Conservation (phyloP, 148 eudicot species). For the Pharnaceum exiguum region DNA sequence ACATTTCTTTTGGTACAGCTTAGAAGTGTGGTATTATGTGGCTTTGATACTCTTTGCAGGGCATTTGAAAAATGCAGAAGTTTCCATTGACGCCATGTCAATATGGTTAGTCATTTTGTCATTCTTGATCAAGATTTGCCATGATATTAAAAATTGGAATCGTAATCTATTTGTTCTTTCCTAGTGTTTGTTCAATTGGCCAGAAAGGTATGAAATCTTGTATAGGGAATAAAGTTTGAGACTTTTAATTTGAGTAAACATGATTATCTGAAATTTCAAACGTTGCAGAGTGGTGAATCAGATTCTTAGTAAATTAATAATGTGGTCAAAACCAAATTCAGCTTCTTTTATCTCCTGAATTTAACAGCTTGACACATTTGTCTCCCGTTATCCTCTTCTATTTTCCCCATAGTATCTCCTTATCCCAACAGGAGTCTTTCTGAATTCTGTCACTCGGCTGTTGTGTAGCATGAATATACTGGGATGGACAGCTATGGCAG, state of each 20-base stretch:
- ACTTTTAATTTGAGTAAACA: not conserved
- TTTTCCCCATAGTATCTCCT: no score
- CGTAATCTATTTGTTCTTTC: not conserved
- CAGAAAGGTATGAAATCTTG: no score
- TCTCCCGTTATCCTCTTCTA: no score
- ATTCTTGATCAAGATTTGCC: not conserved
- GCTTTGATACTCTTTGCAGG: conserved; percentile 64
- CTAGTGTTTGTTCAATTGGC: no score
- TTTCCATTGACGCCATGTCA: conserved; percentile 54
- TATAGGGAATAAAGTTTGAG: no score
- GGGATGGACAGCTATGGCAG: conserved; percentile 43
- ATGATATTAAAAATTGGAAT: not conserved
- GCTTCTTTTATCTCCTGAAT: no score
- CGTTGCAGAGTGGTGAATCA: not conserved
- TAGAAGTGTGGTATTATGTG: conserved; percentile 60
- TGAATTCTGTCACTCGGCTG: no score
- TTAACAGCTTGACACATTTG: no score
- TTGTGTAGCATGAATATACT: conserved; percentile 44
- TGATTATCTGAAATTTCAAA: not conserved
- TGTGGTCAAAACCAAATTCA: no score
- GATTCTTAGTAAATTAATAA: no score
- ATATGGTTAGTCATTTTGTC: conserved; percentile 39
- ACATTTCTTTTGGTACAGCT: conserved; percentile 30
- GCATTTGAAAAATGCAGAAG: conserved; percentile 54
- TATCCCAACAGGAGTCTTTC: no score